Base-by-base conservation (phyloP, 208 protist genomes). In the Trypanosomatidae sp. region DNA sequence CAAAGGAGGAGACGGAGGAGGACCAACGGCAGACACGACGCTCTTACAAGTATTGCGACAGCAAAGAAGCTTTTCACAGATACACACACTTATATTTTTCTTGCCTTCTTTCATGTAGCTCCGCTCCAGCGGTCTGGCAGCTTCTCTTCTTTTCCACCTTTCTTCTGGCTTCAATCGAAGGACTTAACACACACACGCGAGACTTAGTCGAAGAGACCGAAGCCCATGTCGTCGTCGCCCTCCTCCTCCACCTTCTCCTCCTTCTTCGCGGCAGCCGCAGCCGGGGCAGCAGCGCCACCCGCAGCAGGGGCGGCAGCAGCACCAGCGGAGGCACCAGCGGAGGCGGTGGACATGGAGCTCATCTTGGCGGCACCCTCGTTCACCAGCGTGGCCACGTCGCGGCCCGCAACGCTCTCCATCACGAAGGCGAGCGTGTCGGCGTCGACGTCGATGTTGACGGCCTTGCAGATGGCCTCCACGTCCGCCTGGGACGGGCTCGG, bases 121-220 rank as follows among this genome's bases (percentile, higher is more conserved):
- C n/a, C n/a, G n/a, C n/a, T n/a, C n/a, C n/a, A n/a, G n/a, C n/a
- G n/a, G n/a, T n/a, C n/a, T n/a, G n/a, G n/a, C n/a, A n/a, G n/a
- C n/a, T n/a, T n/a, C n/a, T n/a, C n/a, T n/a, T n/a, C n/a, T n/a
- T n/a, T n/a, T n/a, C n/a, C n/a, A n/a, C n/a, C n/a, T n/a, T n/a
- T n/a, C n/a, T n/a, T n/a, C n/a, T n/a, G n/a, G n/a, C n/a, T n/a
- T n/a, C n/a, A n/a, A n/a, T n/a, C n/a, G n/a, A n/a, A n/a, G n/a
- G n/a, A n/a, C n/a, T n/a, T n/a, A n/a, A n/a, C n/a, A n/a, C n/a
- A n/a, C n/a, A n/a, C n/a, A n/a, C n/a, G n/a, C n/a, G n/a, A n/a
- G n/a, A n/a, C 59, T 64, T 94, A 97, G 83, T 97, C 94, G 79
- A 97, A 97, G 71, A 97, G 92, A 86, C 91, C 93, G 73, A 97